A percentile compares a stretch with the other conserved stretches of the same genome.
Evolutionary conservation across 129 eudicot genomes (phyloP).

Genomic region (Helichrysum umbraculigerum): DNA sequence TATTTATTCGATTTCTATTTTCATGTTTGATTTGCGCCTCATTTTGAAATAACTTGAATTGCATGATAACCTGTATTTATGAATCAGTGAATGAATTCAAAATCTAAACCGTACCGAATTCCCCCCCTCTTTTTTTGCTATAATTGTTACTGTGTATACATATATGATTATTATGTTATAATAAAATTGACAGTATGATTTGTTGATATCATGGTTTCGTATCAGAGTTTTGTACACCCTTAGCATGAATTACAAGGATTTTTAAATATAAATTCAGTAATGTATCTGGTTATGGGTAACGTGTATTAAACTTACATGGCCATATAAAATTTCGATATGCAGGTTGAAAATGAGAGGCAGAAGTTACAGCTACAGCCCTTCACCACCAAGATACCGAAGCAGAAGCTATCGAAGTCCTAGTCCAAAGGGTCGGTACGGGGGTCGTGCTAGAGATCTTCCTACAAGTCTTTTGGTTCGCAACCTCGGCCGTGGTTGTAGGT

Average conservation of each 20-base stretch:
- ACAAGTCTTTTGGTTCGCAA: constrained; percentile 86
- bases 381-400: constrained; percentile 67
- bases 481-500: constrained; percentile 79
- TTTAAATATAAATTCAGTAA: no score
- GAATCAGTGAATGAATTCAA: no score
- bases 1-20: neutral
- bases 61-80: no score
- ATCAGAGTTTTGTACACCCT: no score
- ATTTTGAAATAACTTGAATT: neutral
- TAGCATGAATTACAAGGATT: no score
- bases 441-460: constrained; percentile 59
- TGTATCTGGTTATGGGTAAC: neutral
- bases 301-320: neutral
- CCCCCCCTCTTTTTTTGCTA: no score
- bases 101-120: no score
- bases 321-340: neutral
- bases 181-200: no score
- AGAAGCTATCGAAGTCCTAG: constrained; percentile 67
- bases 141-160: no score
- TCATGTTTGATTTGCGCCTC: neutral
- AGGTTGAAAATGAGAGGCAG: constrained; percentile 72
- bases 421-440: constrained; percentile 56
- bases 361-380: constrained; percentile 82
- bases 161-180: no score
- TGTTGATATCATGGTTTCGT: no score